Evolutionary conservation across 768 basidiomycete species (phyloP), one percentile per base, ranked within the genome.

Genomic region (Termitomyces titanicus): DNA sequence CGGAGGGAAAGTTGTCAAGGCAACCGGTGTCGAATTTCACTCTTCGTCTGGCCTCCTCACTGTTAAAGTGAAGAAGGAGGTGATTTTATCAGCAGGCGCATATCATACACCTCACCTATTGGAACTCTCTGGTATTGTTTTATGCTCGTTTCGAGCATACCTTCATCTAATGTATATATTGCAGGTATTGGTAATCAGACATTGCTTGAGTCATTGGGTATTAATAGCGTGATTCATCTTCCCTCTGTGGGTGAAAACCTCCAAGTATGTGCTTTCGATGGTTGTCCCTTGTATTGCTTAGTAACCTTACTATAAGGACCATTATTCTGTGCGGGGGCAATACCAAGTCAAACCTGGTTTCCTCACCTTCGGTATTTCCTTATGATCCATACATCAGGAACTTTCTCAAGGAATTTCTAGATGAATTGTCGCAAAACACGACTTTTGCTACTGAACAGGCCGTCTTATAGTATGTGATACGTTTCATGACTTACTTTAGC

Each of bases 201-300:
- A 12, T 35, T 39, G 2, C 37, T 50, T 10, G 3, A 22, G 1
- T 10, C 24, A 4, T 38, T 50, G 13, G 48, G 48, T n/a, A 39
- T 50, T 25, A 18, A 27, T 10, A 38, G 13, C 24, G 22, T 49
- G 8, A 24, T 49, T 37, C 4, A 49, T 27, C 48, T 49, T 25
- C 48, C 48, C 18, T 22, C 34, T 38, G 48, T 49, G 4, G 48
- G 48, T 39, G 48, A 49, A 25, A 49, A 49, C n/a, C 48, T 49
- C 12, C 42, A 43, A 25, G 42, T 43, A 15, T 24, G 42, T 43
- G 13, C 5, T 5, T 43, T 43, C 42, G 5, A 24, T 42, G 22
- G 13, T 22, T 6, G 11, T 24, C 11, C 12, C 40, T 13, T 5
- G 12, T 5, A 12, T 25, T 25, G 5, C 11, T 24, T 3, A 29